These are phyloP conservation scores for Cylindrotheca closterium DNA, from an alignment of 108 stramenopile genomes.

Conservation along the genomic window DNA sequence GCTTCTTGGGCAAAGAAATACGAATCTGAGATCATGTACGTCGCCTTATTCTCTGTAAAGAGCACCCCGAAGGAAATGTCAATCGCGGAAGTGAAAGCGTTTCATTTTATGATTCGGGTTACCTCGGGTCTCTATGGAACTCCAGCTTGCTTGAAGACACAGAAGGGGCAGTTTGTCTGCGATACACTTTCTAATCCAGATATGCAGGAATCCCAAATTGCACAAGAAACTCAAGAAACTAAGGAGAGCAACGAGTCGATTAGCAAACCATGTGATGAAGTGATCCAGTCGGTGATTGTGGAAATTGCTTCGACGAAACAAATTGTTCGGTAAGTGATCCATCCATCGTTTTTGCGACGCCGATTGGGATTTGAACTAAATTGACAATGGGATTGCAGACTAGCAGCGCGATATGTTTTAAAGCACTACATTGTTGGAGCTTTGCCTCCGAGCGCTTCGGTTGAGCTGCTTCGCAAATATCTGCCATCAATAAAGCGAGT, in stretches of 20 bases:
- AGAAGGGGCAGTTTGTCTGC: constrained; percentile 19
- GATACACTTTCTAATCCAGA: constrained; percentile 27
- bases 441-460: background rate
- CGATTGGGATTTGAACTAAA: too few relatives aligned
- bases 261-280: constrained; percentile 32
- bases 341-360: background rate
- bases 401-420: constrained; percentile 57
- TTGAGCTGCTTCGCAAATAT: constrained; percentile 11
- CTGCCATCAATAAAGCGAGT: constrained; percentile 50
- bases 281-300: constrained; percentile 51
- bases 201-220: background rate
- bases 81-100: constrained; percentile 43
- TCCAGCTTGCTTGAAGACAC: background rate
- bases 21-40: constrained; percentile 70
- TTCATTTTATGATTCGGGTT: constrained; percentile 59
- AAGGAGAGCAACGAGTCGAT: background rate
- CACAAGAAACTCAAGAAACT: constrained; percentile 7
- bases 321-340: constrained; percentile 56
- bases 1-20: constrained; percentile 51
- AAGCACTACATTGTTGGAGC: constrained; percentile 35
- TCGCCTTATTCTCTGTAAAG: constrained; percentile 72
- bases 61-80: constrained; percentile 66
- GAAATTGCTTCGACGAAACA: constrained; percentile 72
- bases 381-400: constrained; percentile 19
- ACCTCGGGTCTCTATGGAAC: constrained; percentile 54